Conservation (phyloP, 257 asterid species). For the Linaria vulgaris region DNA sequence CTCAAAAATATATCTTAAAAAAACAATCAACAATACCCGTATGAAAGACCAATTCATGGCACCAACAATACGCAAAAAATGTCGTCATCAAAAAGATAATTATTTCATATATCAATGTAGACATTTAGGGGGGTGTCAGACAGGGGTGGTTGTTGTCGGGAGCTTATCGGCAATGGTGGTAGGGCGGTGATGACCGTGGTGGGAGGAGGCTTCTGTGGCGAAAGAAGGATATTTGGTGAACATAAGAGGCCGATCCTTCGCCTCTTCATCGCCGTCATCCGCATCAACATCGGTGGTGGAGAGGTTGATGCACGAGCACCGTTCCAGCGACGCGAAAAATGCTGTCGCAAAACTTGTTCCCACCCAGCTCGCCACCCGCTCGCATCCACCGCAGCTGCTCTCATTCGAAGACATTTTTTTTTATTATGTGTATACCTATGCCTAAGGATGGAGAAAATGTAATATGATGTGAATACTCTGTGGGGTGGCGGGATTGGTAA, state of each 20-base stretch:
- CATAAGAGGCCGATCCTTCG: conserved; percentile 41
- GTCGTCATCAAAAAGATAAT: too few relatives aligned
- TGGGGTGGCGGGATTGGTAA: not conserved
- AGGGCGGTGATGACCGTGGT: conserved; percentile 20
- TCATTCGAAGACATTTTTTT: conserved; percentile 12
- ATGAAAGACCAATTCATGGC: too few relatives aligned
- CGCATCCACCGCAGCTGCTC: conserved; percentile 28
- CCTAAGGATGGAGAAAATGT: too few relatives aligned
- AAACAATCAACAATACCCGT: too few relatives aligned
- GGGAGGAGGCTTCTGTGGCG: conserved; percentile 17
- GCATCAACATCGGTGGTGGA: conserved; percentile 32
- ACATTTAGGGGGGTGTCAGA: not conserved
- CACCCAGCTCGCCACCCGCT: conserved; percentile 32
- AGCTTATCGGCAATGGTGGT: conserved; percentile 19
- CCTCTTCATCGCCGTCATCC: conserved; percentile 38
- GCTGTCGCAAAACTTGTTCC: conserved; percentile 42
- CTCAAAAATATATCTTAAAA: too few relatives aligned
- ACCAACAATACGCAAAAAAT: too few relatives aligned
- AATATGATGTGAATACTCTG: too few relatives aligned
- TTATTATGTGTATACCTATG: too few relatives aligned
- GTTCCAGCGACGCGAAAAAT: conserved; percentile 47
- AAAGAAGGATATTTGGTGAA: conserved; percentile 30
- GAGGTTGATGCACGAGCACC: conserved; percentile 45
- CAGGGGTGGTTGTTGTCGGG: conserved; percentile 18
- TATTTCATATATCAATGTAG: too few relatives aligned